phyloP scores from a whole-genome alignment of 805 yeast genomes.

The Yarrowia sp. region DNA sequence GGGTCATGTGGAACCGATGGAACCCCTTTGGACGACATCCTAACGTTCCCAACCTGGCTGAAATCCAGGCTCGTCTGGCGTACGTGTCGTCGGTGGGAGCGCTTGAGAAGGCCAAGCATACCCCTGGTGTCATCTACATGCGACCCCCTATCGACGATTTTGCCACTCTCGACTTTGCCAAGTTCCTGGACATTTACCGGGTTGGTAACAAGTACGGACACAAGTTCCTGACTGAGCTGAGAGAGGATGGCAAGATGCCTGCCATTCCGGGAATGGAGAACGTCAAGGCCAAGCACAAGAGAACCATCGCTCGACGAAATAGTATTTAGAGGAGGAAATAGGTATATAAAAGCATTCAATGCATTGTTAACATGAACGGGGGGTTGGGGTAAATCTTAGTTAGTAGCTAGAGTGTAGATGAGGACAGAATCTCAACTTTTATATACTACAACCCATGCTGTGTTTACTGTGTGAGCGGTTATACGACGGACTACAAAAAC shows the following conservation, averaged over 20 bases:
- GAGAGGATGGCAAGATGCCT: constrained; percentile 63
- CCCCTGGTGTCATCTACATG: constrained; percentile 84
- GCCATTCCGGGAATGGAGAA: constrained; percentile 61
- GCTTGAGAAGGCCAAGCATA: constrained; percentile 79
- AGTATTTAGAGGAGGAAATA: constrained; percentile 51
- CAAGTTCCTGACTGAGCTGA: constrained; percentile 60
- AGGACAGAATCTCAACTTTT: too few relatives aligned
- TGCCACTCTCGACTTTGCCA: constrained; percentile 90
- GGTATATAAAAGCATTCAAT: not conserved
- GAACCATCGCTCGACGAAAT: constrained; percentile 62
- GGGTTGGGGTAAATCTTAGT: too few relatives aligned
- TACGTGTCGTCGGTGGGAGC: constrained; percentile 96
- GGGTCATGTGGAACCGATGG: constrained; percentile 81
- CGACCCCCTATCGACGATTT: constrained; percentile 94
- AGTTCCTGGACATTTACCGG: constrained; percentile 85
- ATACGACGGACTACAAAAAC: too few relatives aligned
- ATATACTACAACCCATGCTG: too few relatives aligned
- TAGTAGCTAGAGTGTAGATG: too few relatives aligned
- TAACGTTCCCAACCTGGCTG: constrained; percentile 92
- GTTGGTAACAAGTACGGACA: constrained; percentile 83
- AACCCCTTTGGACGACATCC: constrained; percentile 90
- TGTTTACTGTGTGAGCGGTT: too few relatives aligned
- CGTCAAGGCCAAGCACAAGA: constrained; percentile 48
- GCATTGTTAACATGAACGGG: not conserved
- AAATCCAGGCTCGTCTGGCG: constrained; percentile 89